Evolutionary conservation across 2,329 filamentous ascomycete species (phyloP).

Genomic region (Amesomyces nigricolor): DNA sequence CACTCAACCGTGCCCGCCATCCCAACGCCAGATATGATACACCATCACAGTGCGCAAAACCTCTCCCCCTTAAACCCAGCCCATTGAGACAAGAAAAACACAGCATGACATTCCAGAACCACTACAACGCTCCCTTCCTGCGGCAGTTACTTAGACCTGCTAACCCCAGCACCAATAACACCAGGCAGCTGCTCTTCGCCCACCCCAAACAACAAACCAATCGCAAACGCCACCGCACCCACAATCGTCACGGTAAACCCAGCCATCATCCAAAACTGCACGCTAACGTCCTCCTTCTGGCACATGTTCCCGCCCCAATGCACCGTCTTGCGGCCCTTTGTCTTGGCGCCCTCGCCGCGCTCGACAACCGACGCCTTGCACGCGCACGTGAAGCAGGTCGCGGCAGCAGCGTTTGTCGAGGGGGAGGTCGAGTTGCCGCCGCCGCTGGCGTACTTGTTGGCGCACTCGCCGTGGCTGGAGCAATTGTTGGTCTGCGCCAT

Average conservation of each 20-base stretch:
- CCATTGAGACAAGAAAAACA: background rate
- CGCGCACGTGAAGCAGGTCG: conserved; percentile 67
- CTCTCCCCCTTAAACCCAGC: background rate
- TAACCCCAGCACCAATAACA: conserved; percentile 93
- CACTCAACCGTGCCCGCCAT: conserved; percentile 21
- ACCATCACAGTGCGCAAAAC: background rate
- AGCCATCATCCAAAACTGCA: conserved; percentile 81
- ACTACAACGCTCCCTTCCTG: background rate
- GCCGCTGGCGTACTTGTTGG: conserved; percentile 53
- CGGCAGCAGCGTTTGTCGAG: background rate
- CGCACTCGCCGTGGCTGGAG: conserved; percentile 74
- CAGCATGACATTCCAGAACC: background rate
- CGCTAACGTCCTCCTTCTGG: conserved; percentile 85
- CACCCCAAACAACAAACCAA: conserved; percentile 75
- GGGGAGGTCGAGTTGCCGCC: conserved; percentile 35
- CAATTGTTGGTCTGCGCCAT: conserved; percentile 67
- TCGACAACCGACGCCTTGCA: conserved; percentile 58
- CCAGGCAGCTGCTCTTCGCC: conserved; percentile 84
- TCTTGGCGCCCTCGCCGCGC: conserved; percentile 36
- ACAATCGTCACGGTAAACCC: conserved; percentile 68
- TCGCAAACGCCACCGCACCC: conserved; percentile 60
- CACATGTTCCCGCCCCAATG: conserved; percentile 83
- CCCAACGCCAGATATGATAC: conserved; percentile 29
- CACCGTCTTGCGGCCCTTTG: conserved; percentile 53
- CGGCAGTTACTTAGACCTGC: conserved; percentile 54